Evolutionary conservation across 2,329 filamentous ascomycete species (phyloP).

Genomic region (Stagonosporopsis cucurbitacearum): DNA sequence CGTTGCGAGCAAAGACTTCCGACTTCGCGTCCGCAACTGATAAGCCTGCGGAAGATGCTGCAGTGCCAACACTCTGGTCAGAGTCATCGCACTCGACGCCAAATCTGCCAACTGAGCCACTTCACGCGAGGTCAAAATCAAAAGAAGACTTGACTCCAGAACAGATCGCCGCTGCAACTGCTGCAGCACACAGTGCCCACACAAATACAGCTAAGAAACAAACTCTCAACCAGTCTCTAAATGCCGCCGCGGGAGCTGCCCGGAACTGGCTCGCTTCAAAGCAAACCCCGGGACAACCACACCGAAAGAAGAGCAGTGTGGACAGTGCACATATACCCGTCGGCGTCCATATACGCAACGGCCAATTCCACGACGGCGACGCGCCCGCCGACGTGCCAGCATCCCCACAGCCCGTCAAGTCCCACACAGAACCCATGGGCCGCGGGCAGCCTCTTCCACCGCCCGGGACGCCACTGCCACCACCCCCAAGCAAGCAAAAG

Average conservation of each 20-base stretch:
- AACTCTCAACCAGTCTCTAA: conserved; percentile 46
- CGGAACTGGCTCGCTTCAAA: conserved; percentile 65
- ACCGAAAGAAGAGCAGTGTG: conserved; percentile 19
- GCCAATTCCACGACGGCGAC: conserved; percentile 15
- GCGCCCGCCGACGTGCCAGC: conserved; percentile 7
- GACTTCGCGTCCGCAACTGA: conserved; percentile 17
- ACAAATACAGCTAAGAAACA: conserved; percentile 25
- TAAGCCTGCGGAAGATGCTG: conserved; percentile 28
- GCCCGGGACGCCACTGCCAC: conserved; percentile 78
- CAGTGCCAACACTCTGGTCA: conserved; percentile 33
- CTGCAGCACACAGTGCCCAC: conserved; percentile 29
- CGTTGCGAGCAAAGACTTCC: conserved; percentile 47
- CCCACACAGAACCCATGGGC: conserved; percentile 73
- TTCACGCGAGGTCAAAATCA: conserved; percentile 23
- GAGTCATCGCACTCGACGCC: conserved; percentile 24
- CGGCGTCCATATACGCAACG: conserved; percentile 18
- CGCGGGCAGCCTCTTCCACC: conserved; percentile 82
- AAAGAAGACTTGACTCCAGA: conserved; percentile 29
- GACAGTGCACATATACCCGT: conserved; percentile 19
- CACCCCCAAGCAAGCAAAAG: conserved; percentile 63
- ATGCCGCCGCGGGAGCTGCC: conserved; percentile 61
- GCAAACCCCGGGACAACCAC: conserved; percentile 44
- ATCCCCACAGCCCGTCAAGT: conserved; percentile 22
- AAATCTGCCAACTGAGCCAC: conserved; percentile 8
- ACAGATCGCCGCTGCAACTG: conserved; percentile 31